These are phyloP conservation scores for Phytopythium mirpurense DNA, from an alignment of 352 stramenopile genomes.

Conservation along the genomic window DNA sequence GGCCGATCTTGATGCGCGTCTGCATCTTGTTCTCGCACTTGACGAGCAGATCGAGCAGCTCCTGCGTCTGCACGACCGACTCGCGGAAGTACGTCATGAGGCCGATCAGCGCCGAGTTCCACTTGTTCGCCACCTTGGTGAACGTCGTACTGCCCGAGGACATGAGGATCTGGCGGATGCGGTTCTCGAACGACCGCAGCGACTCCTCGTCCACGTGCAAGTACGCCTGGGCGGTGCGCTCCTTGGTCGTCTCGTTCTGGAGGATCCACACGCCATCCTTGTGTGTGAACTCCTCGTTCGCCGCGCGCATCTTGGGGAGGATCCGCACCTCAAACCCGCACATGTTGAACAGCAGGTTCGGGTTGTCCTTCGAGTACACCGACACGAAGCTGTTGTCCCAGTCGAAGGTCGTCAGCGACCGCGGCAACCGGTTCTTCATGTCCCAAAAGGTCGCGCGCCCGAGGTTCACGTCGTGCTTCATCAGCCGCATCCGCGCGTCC, in stretches of 20 bases:
- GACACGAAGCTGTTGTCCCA: conserved; percentile 99
- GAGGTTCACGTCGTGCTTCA: conserved; percentile 99
- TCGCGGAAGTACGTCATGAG: conserved; percentile 99
- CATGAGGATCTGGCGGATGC: conserved; percentile 99
- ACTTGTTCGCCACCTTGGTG: conserved; percentile 99
- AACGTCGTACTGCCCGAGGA: conserved; percentile 99
- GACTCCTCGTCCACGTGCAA: conserved; percentile 95
- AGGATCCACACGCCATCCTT: conserved; percentile 99
- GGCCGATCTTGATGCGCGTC: conserved; percentile 99
- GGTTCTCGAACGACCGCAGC: conserved; percentile 97
- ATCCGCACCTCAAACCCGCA: conserved; percentile 98
- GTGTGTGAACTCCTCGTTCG: conserved; percentile 91
- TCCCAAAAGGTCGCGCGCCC: conserved; percentile 99
- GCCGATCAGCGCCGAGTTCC: conserved; percentile 91
- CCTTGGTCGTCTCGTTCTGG: conserved; percentile 99
- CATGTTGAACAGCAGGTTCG: conserved; percentile 99
- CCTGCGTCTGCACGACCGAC: conserved; percentile 98
- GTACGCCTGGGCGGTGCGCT: conserved; percentile 98
- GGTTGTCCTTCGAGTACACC: conserved; percentile 99
- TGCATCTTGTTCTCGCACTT: conserved; percentile 99
- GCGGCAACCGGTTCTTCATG: conserved; percentile 99
- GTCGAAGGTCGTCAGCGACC: conserved; percentile 98
- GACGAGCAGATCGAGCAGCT: conserved; percentile 99
- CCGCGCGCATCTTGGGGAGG: conserved; percentile 89
- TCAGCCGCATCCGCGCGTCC: conserved; percentile 98